phyloP scores from a whole-genome alignment of 257 asterid species.

The Petunia axillaris region DNA sequence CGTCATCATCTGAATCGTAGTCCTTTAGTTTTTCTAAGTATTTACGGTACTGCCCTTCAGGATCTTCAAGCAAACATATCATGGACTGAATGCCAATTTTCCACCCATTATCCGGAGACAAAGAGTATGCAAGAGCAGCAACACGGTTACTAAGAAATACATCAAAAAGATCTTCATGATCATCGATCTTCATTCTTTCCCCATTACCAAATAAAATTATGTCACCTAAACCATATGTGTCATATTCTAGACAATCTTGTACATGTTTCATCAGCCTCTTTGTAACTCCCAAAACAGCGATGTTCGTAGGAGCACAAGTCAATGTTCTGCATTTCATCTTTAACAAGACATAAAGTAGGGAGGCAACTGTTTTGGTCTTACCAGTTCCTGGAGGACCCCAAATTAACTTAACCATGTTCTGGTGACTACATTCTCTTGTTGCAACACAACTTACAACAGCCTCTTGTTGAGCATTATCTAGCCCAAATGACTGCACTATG shows the following conservation, averaged over 20 bases:
- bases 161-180: constrained; percentile 43
- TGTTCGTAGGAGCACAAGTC: constrained; percentile 22
- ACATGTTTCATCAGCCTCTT: constrained; percentile 9
- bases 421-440: background rate
- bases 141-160: constrained; percentile 52
- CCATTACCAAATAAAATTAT: constrained; percentile 18
- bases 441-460: constrained; percentile 20
- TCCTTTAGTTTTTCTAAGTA: constrained; percentile 24
- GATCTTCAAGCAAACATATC: constrained; percentile 47
- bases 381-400: constrained; percentile 29
- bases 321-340: constrained; percentile 17
- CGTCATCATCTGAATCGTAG: background rate
- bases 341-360: background rate
- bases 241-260: background rate
- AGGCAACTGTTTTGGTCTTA: background rate
- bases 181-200: constrained; percentile 42
- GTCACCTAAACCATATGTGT: constrained; percentile 14
- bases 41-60: constrained; percentile 32
- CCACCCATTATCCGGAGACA: constrained; percentile 48
- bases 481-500: background rate
- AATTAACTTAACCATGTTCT: constrained; percentile 20
- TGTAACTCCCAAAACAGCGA: constrained; percentile 23
- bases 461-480: background rate
- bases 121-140: constrained; percentile 30
- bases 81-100: constrained; percentile 29